phyloP scores from a whole-genome alignment of 345 rosid genomes.

The Eucalyptus curtisii region DNA sequence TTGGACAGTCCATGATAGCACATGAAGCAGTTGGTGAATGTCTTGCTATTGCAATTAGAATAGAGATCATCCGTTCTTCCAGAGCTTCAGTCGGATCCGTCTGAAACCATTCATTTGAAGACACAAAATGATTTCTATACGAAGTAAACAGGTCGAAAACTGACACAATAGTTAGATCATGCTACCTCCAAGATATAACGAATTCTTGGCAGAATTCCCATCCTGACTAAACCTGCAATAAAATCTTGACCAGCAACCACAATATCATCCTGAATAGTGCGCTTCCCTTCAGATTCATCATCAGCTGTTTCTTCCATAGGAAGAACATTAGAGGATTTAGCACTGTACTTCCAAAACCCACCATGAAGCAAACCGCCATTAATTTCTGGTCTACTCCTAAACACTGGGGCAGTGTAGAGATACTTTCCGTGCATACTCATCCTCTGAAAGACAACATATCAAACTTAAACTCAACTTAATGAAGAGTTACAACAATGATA shows the following conservation, averaged over 20 bases:
- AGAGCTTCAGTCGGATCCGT: slow-evolving; percentile 30
- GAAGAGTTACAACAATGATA: neutral
- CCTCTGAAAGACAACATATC: slow-evolving; percentile 31
- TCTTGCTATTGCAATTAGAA: slow-evolving; percentile 69
- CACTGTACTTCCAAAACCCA: slow-evolving; percentile 90
- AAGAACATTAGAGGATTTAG: slow-evolving; percentile 73
- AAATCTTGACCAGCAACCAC: slow-evolving; percentile 84
- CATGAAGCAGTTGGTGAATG: slow-evolving; percentile 73
- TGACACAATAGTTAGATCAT: neutral
- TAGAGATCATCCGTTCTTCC: slow-evolving; percentile 52
- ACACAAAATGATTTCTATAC: neutral
- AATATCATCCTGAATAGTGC: slow-evolving; percentile 78
- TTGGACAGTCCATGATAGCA: slow-evolving; percentile 66
- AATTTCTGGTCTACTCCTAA: slow-evolving; percentile 72
- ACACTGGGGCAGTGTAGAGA: slow-evolving; percentile 64
- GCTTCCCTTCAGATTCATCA: slow-evolving; percentile 49
- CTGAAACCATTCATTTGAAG: slow-evolving; percentile 28
- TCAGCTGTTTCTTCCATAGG: slow-evolving; percentile 21
- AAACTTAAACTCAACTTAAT: neutral
- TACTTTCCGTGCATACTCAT: slow-evolving; percentile 21
- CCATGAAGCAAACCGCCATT: slow-evolving; percentile 69
- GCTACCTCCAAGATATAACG: slow-evolving; percentile 67
- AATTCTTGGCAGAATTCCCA: slow-evolving; percentile 78
- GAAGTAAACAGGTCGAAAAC: neutral
- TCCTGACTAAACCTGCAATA: slow-evolving; percentile 83